Evolutionary conservation across 768 basidiomycete genomes (phyloP), one percentile per base, ranked within the genome.

Genomic region (Tremella fuciformis): DNA sequence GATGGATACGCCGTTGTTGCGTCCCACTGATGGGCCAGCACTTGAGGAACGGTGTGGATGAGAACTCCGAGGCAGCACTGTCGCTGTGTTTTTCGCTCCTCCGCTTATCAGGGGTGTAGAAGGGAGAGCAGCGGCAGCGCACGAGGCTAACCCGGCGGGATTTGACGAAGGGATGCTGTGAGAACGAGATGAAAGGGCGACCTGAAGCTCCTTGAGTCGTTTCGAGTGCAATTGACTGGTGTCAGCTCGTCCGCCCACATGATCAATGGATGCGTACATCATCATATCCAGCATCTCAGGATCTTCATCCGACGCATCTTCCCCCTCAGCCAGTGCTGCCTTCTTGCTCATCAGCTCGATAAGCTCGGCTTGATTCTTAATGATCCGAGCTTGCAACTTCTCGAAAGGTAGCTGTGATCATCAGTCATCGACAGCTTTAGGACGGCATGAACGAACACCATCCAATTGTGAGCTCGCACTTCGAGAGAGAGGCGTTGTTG

Each of bases 241-340:
- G 21, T 62, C 46, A 60, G 59, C 51, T 18, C 18, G 19, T 6
- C 22, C 16, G 19, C 47, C 40, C 24, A n/a, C n/a, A n/a, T 41
- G 18, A 1, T 8, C 50, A 22, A 1, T 21, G 19, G n/a, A n/a
- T 2, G 44, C 65, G 59, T 39, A 70, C 70, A 66, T 49, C 38
- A 63, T 67, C 59, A 52, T 53, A 25, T 60, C 52, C 21, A 68
- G 53, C 63, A 68, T 68, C 25, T 70, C 68, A 16, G 63, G 65
- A 63, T 72, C 70, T 41, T 72, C 67, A 11, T 52, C 67, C 55
- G 55, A 53, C 48, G 44, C 48, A 26, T 63, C 58, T 18, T 63
- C 63, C 13, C 58, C 61, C 2, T 54, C 37, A 2, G 41, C 59
- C 46, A 66, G 18, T 16, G 13, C 38, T 15, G 18, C 25, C 48